Base-by-base conservation (phyloP, 306 rosid species). In the Malus fusca region DNA sequence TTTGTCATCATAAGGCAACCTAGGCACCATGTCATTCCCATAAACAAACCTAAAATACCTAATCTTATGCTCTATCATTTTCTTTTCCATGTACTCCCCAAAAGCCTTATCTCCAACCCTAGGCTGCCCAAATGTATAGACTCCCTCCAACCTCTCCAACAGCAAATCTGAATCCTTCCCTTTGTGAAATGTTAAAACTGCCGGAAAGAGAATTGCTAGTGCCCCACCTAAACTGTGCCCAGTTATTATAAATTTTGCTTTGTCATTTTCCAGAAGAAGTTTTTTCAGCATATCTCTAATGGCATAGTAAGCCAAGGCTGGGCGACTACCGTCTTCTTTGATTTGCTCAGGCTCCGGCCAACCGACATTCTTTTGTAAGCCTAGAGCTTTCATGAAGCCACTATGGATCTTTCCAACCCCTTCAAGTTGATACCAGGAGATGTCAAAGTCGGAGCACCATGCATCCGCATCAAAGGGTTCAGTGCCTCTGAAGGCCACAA, bases 51-150 rank as follows among this genome's bases (percentile, higher is more conserved):
- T 84, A 25, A 83, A 83, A 80, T 90, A 90, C 17, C 3, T 72
- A 1, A 90, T 66, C 0, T 64, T 22, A 76, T 86, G 77, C 14
- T 83, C 75, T 33, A 22, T 68, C 80, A 92, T 43, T 4, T 81
- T 53, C 8, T 75, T 40, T 14, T 69, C 82, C 97, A 90, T 92
- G 75, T 62, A 90, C 0, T 42, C 2, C 11, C 85, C 84, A 62
- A 84, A 90, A 1, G 15, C 33, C 17, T 59, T 63, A 58, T 92
- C 86, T 71, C 96, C 96, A 37, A 90, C 91, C 69, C 94, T 87
- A 6, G 97, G 97, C 73, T 92, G 97, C 22, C 97, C 96, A 81
- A 85, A 92, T 2, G 97, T 93, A 77, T 89, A 91, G 37, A 93
- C 82, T 46, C 96, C 97, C 61, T 89, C 88, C 28, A 89, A 62